phyloP scores from a whole-genome alignment of 495 filamentous ascomycete genomes.

The Ramalina intermedia region DNA sequence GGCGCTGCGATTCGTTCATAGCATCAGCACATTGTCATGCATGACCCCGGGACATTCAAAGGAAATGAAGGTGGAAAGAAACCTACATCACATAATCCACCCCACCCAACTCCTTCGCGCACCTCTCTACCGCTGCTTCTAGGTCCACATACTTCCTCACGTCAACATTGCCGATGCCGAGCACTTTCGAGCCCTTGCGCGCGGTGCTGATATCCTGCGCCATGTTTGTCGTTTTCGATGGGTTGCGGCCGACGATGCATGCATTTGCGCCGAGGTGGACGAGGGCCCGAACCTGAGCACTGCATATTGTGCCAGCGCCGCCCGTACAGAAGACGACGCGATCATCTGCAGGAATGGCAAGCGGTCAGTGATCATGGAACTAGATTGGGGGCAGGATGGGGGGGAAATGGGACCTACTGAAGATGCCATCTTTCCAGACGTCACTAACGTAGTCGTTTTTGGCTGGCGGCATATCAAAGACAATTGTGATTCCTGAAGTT shows the following conservation, averaged over 20 bases:
- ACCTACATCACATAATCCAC: slow-evolving; percentile 90
- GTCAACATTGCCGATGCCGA: slow-evolving; percentile 75
- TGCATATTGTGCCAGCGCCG: slow-evolving; percentile 86
- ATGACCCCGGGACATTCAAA: neutral
- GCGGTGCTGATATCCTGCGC: slow-evolving; percentile 71
- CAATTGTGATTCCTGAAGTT: too few species aligned
- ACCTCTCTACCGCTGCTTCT: slow-evolving; percentile 58
- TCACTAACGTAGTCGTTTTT: slow-evolving; percentile 63
- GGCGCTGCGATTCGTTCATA: slow-evolving; percentile 37
- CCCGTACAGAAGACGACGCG: slow-evolving; percentile 95
- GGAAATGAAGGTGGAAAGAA: neutral
- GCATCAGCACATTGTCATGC: neutral
- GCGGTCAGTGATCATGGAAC: neutral
- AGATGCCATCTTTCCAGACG: slow-evolving; percentile 75
- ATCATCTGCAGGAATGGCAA: slow-evolving; percentile 36
- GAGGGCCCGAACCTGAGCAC: slow-evolving; percentile 78
- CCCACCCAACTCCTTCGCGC: slow-evolving; percentile 63
- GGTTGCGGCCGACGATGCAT: slow-evolving; percentile 81
- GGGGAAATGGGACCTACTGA: slow-evolving; percentile 33
- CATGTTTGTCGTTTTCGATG: slow-evolving; percentile 69
- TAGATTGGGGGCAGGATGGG: neutral
- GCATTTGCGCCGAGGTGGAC: slow-evolving; percentile 87
- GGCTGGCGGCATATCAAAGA: slow-evolving; percentile 44
- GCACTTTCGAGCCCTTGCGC: slow-evolving; percentile 60
- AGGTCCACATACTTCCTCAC: slow-evolving; percentile 60